These are phyloP conservation scores for Leucocoprinus sp. DNA, from an alignment of 768 basidiomycete species.

Conservation along the genomic window DNA sequence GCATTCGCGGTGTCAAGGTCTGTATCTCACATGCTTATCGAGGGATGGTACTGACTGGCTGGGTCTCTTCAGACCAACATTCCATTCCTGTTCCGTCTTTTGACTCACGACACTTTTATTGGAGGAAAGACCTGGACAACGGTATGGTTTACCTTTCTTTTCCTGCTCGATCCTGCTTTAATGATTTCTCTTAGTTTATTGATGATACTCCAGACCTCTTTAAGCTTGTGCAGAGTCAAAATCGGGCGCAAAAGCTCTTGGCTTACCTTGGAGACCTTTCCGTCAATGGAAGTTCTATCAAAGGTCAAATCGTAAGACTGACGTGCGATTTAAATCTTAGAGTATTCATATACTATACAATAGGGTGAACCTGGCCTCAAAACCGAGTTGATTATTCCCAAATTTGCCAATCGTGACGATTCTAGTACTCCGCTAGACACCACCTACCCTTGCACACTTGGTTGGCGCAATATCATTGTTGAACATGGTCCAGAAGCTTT, in stretches of 20 bases:
- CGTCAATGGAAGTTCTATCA: slow-evolving; percentile 97
- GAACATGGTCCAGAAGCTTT: slow-evolving; percentile 97
- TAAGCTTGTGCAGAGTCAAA: slow-evolving; percentile 95
- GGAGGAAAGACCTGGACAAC: slow-evolving; percentile 99
- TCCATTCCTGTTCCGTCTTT: slow-evolving; percentile 95
- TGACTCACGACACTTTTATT: slow-evolving; percentile 95
- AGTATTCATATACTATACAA: neutral
- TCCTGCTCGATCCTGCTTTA: slow-evolving; percentile 1
- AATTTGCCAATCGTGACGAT: slow-evolving; percentile 70
- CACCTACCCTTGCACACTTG: slow-evolving; percentile 74
- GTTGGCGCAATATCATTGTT: slow-evolving; percentile 98
- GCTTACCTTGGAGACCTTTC: slow-evolving; percentile 96
- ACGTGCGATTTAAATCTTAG: neutral
- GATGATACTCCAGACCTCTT: slow-evolving; percentile 99
- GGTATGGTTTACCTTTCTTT: slow-evolving; percentile 11
- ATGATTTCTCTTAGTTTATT: slow-evolving; percentile 62
- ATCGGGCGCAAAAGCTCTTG: slow-evolving; percentile 95
- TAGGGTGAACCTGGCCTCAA: slow-evolving; percentile 92
- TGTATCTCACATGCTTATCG: neutral
- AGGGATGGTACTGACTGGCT: neutral
- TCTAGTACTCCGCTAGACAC: slow-evolving; percentile 74
- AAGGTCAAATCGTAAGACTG: slow-evolving; percentile 78
- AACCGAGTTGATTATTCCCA: slow-evolving; percentile 78
- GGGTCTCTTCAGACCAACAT: slow-evolving; percentile 77
- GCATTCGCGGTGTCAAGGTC: slow-evolving; percentile 97